Conservation (phyloP, 768 basidiomycete genomes). For the Cubamyces lactineus region DNA sequence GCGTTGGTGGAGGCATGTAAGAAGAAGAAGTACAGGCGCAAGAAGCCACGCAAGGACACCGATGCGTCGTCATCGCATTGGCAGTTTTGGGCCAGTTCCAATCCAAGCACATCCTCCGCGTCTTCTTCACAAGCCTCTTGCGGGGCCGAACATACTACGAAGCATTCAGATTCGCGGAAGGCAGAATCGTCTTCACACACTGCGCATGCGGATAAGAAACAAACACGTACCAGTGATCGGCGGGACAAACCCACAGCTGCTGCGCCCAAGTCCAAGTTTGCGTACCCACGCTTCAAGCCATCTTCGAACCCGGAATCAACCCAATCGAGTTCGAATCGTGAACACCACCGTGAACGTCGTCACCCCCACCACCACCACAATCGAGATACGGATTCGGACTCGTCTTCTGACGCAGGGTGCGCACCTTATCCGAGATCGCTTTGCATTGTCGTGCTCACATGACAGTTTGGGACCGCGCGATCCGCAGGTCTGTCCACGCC, state of each 20-base stretch:
- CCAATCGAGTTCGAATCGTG: neutral
- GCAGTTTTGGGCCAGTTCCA: slow-evolving; percentile 16
- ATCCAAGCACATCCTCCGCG: slow-evolving; percentile 28
- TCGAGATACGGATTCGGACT: slow-evolving; percentile 18
- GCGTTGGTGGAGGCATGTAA: slow-evolving; percentile 47
- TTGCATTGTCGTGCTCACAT: slow-evolving; percentile 1
- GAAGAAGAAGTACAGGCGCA: slow-evolving; percentile 17
- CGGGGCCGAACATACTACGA: slow-evolving; percentile 16
- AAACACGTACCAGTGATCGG: slow-evolving; percentile 8
- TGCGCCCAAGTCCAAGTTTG: slow-evolving; percentile 16
- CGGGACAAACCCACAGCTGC: slow-evolving; percentile 3
- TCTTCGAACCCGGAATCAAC: neutral
- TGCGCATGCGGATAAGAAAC: slow-evolving; percentile 3
- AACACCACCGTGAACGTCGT: slow-evolving; percentile 3
- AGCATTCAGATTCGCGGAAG: slow-evolving; percentile 12
- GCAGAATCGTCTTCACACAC: neutral
- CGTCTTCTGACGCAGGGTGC: slow-evolving; percentile 21
- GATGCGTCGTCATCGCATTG: neutral
- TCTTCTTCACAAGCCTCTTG: slow-evolving; percentile 9
- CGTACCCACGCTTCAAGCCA: slow-evolving; percentile 10
- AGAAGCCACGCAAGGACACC: slow-evolving; percentile 2
- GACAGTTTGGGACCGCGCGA: neutral
- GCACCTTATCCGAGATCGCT: neutral
- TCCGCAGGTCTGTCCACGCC: slow-evolving; percentile 13
- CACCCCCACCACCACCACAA: neutral